Evolutionary conservation across 768 basidiomycete genomes (phyloP).

Genomic region (Gelatoporia subvermispora): DNA sequence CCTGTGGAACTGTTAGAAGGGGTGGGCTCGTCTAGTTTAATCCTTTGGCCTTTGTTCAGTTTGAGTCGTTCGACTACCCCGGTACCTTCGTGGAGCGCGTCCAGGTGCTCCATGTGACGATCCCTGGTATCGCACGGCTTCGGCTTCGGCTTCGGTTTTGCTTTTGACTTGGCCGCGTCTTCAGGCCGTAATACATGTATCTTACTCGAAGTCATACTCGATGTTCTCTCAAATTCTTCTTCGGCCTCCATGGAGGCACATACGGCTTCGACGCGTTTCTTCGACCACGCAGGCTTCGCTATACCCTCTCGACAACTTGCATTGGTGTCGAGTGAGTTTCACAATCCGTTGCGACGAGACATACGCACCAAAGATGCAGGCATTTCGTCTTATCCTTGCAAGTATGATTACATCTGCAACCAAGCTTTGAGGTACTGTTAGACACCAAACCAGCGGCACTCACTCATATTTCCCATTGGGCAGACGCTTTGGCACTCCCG

Average conservation of each 20-base stretch:
- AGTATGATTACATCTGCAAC: slow-evolving; percentile 64
- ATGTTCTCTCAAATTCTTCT: not conserved
- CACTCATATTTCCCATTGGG: slow-evolving; percentile 65
- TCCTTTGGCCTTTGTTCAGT: slow-evolving; percentile 32
- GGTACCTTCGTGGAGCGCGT: slow-evolving; percentile 38
- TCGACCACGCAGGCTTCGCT: slow-evolving; percentile 41
- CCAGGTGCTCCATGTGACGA: slow-evolving; percentile 33
- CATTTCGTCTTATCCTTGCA: slow-evolving; percentile 78
- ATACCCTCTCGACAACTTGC: slow-evolving; percentile 74
- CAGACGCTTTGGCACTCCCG: slow-evolving; percentile 32
- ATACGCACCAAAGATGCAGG: slow-evolving; percentile 65
- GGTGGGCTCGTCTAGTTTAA: slow-evolving; percentile 35
- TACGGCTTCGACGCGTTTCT: slow-evolving; percentile 22
- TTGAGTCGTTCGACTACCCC: slow-evolving; percentile 31
- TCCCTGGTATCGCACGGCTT: slow-evolving; percentile 21
- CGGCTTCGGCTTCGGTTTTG: slow-evolving; percentile 19
- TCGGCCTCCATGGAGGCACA: slow-evolving; percentile 2
- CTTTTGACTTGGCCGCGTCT: slow-evolving; percentile 3
- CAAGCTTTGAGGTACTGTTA: slow-evolving; percentile 1
- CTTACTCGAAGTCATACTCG: not conserved
- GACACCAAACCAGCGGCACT: slow-evolving; percentile 13
- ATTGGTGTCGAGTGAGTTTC: not conserved
- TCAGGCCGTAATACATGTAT: no score
- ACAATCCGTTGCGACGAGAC: not conserved
- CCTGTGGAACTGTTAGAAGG: not conserved